Conservation (phyloP, 768 basidiomycete genomes). For the Tricholoma bakamatsutake region DNA sequence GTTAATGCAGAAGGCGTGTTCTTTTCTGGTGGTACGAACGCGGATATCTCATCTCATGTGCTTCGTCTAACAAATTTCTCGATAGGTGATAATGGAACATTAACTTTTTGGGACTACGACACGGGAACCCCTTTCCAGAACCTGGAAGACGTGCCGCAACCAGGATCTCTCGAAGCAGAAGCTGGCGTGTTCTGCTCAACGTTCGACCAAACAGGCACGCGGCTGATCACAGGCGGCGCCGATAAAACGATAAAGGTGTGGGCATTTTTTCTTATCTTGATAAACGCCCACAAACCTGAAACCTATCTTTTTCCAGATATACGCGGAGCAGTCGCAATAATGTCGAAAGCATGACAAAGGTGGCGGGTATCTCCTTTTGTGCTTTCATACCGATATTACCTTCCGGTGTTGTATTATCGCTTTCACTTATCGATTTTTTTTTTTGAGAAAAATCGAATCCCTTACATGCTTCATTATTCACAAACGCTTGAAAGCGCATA, state of each 20-base stretch:
- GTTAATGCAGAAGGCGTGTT: conserved; percentile 96
- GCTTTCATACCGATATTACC: neutral
- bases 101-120: conserved; percentile 92
- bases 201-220: conserved; percentile 92
- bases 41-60: neutral
- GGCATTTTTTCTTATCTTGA: conserved; percentile 1
- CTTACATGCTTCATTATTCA: neutral
- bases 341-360: neutral
- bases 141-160: conserved; percentile 89
- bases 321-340: conserved; percentile 66
- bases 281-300: conserved; percentile 2
- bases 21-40: conserved; percentile 83
- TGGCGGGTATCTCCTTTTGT: neutral
- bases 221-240: conserved; percentile 92
- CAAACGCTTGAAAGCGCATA: neutral
- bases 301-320: conserved; percentile 32
- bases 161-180: conserved; percentile 97
- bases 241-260: conserved; percentile 98
- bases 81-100: conserved; percentile 84
- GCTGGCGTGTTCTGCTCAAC: conserved; percentile 96
- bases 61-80: neutral
- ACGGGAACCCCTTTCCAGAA: conserved; percentile 95
- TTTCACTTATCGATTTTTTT: neutral
- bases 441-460: neutral
- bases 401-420: conserved; percentile 4